A percentile compares a stretch with the other conserved stretches of the same genome.
These are phyloP conservation scores for Talaromyces nanjingensis DNA, from an alignment of 495 filamentous ascomycete genomes.

Conservation along the genomic window DNA sequence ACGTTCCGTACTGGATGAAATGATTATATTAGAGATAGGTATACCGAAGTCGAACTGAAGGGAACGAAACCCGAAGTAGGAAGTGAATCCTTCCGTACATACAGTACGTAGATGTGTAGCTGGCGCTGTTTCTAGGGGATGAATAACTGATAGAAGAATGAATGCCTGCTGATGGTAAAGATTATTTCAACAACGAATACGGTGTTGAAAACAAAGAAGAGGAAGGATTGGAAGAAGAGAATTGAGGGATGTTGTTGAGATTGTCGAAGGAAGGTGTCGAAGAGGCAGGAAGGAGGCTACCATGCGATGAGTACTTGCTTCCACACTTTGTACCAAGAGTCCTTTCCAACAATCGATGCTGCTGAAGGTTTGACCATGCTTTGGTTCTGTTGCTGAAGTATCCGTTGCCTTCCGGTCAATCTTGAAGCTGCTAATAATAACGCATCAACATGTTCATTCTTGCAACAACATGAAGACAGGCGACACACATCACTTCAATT, in stretches of 20 bases:
- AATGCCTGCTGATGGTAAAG: background rate
- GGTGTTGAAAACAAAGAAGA: background rate
- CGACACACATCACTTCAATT: background rate
- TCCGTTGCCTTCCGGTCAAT: conserved; percentile 2
- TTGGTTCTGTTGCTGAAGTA: background rate
- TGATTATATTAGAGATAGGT: background rate
- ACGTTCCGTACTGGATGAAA: background rate
- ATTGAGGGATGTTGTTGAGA: background rate
- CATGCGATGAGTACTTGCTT: background rate
- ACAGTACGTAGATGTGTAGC: background rate
- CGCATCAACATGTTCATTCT: background rate
- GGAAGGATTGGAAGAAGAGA: background rate
- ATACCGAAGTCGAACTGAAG: background rate
- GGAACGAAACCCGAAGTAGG: conserved; percentile 6
- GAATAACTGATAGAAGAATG: background rate
- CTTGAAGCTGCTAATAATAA: no score
- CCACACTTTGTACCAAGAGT: background rate
- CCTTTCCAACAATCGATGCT: background rate
- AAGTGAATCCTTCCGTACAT: conserved; percentile 8
- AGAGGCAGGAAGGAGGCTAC: background rate
- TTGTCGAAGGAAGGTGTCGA: background rate
- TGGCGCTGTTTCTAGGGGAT: background rate
- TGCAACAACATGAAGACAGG: background rate
- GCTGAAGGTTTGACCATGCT: background rate
- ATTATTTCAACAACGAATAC: background rate